Evolutionary conservation across 768 basidiomycete species (phyloP), one percentile per base, ranked within the genome.

Genomic region (Tulasnella sp.): DNA sequence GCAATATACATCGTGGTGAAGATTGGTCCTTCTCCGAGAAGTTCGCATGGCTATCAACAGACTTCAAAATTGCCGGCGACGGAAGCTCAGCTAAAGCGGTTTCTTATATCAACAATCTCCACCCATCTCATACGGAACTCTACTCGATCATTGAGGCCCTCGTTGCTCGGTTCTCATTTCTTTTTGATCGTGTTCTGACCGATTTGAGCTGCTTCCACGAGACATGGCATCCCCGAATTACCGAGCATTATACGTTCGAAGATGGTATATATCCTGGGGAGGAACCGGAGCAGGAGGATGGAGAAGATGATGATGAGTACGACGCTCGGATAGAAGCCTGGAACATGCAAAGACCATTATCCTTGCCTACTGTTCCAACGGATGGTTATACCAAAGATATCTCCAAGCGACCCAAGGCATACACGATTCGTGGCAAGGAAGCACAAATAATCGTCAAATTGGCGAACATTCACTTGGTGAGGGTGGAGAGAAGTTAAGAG

Each of bases 371-470:
- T 7, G 75, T 76, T 46, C 55, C 51, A 26, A 2, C 23, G 15
- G 55, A 57, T 20, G 29, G 39, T 18, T 76, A 57, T 51, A 42
- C 29, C 55, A 3, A 3, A 13, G 26, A 74, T 44, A 44, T 51
- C 7, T 39, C 37, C 18, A 23, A 61, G n/a, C 29, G 57, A n/a
- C 3, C 35, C 18, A 37, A 48, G 18, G 37, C 4, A 1, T 55
- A 55, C 13, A 55, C 32, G 6, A 29, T 76, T 15, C 48, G 29
- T 9, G 75, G 75, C 3, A 39, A 44, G 26, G 57, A 37, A 13
- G 26, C 83, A 2, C 83, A 85, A 77, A 80, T 84, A 18, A 85
- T 85, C 55, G 83, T 82, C 35, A 85, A 85, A 76, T 79, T 84
- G 10, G 82, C 83, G 16, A 82, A 82, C 73, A 83, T 84, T 61